Evolutionary conservation across 352 stramenopile genomes (phyloP), one percentile per base, ranked within the genome.

Genomic region (Phytopythium kandeliae): DNA sequence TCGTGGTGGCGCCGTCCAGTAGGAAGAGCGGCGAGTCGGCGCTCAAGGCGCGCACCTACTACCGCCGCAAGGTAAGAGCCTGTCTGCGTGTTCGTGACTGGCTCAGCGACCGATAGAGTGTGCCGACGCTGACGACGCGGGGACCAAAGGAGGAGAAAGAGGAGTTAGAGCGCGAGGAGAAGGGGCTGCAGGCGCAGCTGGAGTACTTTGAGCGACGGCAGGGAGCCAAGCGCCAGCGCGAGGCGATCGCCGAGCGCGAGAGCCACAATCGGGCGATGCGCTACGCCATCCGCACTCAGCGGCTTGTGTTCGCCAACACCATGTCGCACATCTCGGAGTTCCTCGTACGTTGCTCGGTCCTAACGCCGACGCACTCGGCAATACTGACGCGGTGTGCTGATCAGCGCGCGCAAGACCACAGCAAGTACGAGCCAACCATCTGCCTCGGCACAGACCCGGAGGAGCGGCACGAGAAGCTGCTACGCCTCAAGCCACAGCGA

Each of bases 1-100:
- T 51, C 21, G 33, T 25, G 33, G 24, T 34, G 6, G 19, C 38
- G n/a, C 12, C 46, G 19, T 33, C 31, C 40, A 16, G 17, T 42
- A 55, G 22, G n/a, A 19, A 42, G 19, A 41, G 26, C 25, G 21
- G 37, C 19, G 43, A 47, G 48, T 40, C 48, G 57, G 51, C 24
- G 49, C 57, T 43, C 43, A 48, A 25, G 22, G 51, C 66, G 26
- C 52, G 68, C 38, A 78, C 68, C 21, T 78, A 78, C 48, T 78
- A 78, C 50, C 59, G 65, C 47, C 68, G 68, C 58, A 78, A 78
- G 62, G 67, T 77, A n/a, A n/a, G n/a, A n/a, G n/a, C n/a, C n/a
- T n/a, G n/a, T n/a, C n/a, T n/a, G n/a, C n/a, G n/a, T n/a, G n/a
- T n/a, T n/a, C n/a, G n/a, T n/a, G n/a, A n/a, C n/a, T n/a, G n/a